Evolutionary conservation across 192 early-diverging fungal species (phyloP), one percentile per base, ranked within the genome.

Genomic region (Backusella macrospora): DNA sequence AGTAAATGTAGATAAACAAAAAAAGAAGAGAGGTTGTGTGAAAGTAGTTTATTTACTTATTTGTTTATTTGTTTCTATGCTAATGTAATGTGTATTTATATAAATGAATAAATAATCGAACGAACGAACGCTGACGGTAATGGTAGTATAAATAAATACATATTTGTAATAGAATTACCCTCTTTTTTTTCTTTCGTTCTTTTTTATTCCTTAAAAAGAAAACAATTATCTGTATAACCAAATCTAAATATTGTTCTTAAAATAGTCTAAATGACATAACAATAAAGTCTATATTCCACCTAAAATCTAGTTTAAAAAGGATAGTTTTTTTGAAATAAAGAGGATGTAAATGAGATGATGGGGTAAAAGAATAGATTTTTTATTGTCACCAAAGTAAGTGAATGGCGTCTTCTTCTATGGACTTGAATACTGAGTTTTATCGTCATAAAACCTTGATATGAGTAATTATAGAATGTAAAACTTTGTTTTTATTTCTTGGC

Each of bases 21-120:
- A 7, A 42, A 7, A 42, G 40, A n/a, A 42, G 40, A 43, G 42
- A 43, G 1, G 6, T 43, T 9, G 0, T 6, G 1, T 43, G 42
- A 43, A 10, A 43, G 42, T 43, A 34, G 29, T 34, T 34, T 43
- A 4, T 6, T 43, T 9, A 43, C 0, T 43, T 43, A 10, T 55
- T 26, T 55, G 52, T 59, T 59, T 59, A 59, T 59, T 59, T 59
- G 52, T 59, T 59, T 13, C 10, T 59, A 59, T 59, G 26, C 26
- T 10, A 12, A 21, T 23, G 18, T 18, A 55, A 49, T 49, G 47
- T 23, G 29, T 34, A 2, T 34, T 1, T 34, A 34, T 34, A 34
- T 34, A 34, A 34, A 34, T 34, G 29, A 34, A 34, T 34, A 34
- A 34, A 34, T 34, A 34, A 34, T 34, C 29, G 2, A 34, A 2